Percentiles rank a stretch among this genome's conserved stretches.
phyloP scores from a whole-genome alignment of 1,139 yeast species.

The Pichia sp. region DNA sequence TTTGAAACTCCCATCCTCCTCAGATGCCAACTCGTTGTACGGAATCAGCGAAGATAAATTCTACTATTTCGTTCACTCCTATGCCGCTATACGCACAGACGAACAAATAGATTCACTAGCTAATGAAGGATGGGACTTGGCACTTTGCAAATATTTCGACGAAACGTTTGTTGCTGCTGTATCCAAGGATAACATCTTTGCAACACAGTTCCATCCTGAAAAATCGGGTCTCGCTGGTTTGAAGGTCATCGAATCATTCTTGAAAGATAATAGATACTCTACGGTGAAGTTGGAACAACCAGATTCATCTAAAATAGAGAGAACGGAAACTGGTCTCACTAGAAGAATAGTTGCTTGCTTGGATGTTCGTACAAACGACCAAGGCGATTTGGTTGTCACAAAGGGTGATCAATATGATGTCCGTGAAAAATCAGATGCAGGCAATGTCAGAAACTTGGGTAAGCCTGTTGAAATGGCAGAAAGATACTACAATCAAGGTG shows the following conservation, averaged over 20 bases:
- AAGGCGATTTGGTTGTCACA: slow-evolving; percentile 92
- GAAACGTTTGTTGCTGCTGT: slow-evolving; percentile 85
- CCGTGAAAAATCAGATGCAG: slow-evolving; percentile 56
- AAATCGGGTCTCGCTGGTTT: slow-evolving; percentile 91
- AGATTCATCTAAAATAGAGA: slow-evolving; percentile 34
- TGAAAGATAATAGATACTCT: slow-evolving; percentile 43
- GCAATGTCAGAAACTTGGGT: slow-evolving; percentile 81
- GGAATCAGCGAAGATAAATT: slow-evolving; percentile 62
- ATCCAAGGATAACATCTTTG: slow-evolving; percentile 70
- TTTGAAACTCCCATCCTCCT: slow-evolving; percentile 25
- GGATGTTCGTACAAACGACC: slow-evolving; percentile 92
- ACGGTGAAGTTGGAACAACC: not conserved
- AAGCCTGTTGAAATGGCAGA: slow-evolving; percentile 94
- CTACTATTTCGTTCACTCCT: slow-evolving; percentile 93
- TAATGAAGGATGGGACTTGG: slow-evolving; percentile 68
- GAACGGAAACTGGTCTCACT: slow-evolving; percentile 66
- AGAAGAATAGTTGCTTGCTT: slow-evolving; percentile 91
- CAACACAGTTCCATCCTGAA: slow-evolving; percentile 97
- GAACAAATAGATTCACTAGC: slow-evolving; percentile 34
- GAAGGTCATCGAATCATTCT: slow-evolving; percentile 64
- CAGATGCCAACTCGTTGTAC: slow-evolving; percentile 36
- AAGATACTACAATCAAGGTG: slow-evolving; percentile 86
- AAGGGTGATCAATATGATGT: slow-evolving; percentile 98
- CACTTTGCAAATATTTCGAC: slow-evolving; percentile 68
- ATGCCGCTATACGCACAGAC: slow-evolving; percentile 57